Percentiles rank a stretch among this genome's conserved stretches.
These are phyloP conservation scores for Trichocomaceae sp. DNA, from an alignment of 2,329 filamentous ascomycete genomes.

Conservation along the genomic window DNA sequence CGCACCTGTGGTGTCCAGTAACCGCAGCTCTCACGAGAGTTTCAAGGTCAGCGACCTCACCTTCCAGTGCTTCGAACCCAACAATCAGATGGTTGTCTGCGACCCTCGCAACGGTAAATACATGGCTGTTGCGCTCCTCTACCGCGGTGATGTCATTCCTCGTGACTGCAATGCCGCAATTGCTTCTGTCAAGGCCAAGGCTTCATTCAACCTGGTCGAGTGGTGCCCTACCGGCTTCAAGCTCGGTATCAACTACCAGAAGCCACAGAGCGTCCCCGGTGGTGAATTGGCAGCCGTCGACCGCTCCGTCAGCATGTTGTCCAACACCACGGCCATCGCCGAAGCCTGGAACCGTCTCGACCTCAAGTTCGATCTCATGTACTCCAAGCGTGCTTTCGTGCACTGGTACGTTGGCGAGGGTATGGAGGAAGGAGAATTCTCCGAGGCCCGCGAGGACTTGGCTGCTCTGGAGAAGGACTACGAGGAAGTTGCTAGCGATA, in stretches of 20 bases:
- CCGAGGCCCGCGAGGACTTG: conserved; percentile 77
- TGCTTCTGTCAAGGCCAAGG: conserved; percentile 57
- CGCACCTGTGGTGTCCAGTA: conserved; percentile 57
- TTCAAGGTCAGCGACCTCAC: conserved; percentile 75
- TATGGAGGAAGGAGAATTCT: conserved; percentile 90
- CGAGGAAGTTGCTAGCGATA: conserved; percentile 72
- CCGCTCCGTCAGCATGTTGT: conserved; percentile 56
- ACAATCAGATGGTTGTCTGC: conserved; percentile 65
- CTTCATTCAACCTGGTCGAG: conserved; percentile 60
- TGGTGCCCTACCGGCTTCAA: conserved; percentile 67
- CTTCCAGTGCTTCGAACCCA: conserved; percentile 60
- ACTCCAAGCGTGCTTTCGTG: conserved; percentile 63
- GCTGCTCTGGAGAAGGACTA: conserved; percentile 82
- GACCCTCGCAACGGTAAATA: conserved; percentile 62
- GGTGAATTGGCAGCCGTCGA: conserved; percentile 50
- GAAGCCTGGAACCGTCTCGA: conserved; percentile 60
- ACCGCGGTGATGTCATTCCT: conserved; percentile 60
- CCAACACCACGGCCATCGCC: conserved; percentile 61
- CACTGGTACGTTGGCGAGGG: conserved; percentile 77
- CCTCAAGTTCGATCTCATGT: conserved; percentile 66
- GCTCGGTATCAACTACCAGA: conserved; percentile 61
- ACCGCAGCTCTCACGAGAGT: conserved; percentile 77
- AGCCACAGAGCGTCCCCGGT: conserved; percentile 47
- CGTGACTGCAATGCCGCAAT: conserved; percentile 56
- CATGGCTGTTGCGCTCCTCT: conserved; percentile 61